These are phyloP conservation scores for Eimeria sp. DNA, from an alignment of 169 alveolate species.

Conservation along the genomic window DNA sequence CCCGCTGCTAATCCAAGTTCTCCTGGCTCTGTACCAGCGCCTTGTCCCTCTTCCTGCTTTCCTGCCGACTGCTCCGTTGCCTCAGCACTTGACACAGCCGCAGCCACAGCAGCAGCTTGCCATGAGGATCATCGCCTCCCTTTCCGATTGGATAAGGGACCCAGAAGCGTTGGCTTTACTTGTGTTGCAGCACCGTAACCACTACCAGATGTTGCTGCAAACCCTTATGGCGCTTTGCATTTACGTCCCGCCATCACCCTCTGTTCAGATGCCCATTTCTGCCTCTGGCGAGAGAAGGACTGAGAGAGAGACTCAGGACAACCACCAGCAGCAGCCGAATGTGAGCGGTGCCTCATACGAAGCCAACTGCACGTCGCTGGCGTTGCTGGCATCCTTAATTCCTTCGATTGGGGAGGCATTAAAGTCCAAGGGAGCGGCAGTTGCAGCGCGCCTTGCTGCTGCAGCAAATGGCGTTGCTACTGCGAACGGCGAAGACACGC, in stretches of 20 bases:
- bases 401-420: conserved; percentile 6
- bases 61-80: conserved; percentile 72
- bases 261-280: conserved; percentile 4
- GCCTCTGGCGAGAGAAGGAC: conserved; percentile 7
- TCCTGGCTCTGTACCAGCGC: conserved; percentile 70
- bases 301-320: conserved; percentile 36
- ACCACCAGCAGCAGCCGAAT: conserved; percentile 18
- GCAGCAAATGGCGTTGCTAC: conserved; percentile 53
- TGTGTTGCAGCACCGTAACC: conserved; percentile 56
- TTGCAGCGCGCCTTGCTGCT: conserved; percentile 32
- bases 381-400: conserved; percentile 5
- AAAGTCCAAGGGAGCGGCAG: conserved; percentile 42
- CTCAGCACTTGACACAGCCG: conserved; percentile 48
- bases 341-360: conserved; percentile 24
- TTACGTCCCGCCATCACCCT: conserved; percentile 53
- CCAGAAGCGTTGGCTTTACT: conserved; percentile 45
- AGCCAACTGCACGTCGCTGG: conserved; percentile 43
- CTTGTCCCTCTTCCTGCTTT: conserved; percentile 78
- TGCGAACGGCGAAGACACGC: background rate
- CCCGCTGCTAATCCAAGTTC: conserved; percentile 66
- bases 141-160: conserved; percentile 48
- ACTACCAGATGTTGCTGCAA: conserved; percentile 75
- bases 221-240: conserved; percentile 75
- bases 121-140: background rate
- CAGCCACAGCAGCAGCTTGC: conserved; percentile 79